Conservation (phyloP, 2,329 filamentous ascomycete species). For the Alternaria alternata region DNA sequence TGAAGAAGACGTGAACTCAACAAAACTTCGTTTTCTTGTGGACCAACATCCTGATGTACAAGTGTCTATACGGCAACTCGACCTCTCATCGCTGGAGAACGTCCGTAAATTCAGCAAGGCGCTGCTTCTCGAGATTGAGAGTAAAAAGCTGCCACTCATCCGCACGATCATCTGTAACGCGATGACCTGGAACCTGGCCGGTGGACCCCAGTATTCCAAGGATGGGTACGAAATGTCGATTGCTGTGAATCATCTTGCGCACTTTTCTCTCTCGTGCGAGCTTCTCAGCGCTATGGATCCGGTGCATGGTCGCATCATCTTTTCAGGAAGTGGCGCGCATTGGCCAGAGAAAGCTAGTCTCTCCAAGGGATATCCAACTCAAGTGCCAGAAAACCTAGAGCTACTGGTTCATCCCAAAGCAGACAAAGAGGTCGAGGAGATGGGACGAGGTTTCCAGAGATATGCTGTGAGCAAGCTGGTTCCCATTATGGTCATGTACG, state of each 20-base stretch:
- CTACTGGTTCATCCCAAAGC: slow-evolving; percentile 46
- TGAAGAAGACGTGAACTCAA: slow-evolving; percentile 27
- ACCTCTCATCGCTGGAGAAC: slow-evolving; percentile 22
- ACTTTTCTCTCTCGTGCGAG: slow-evolving; percentile 25
- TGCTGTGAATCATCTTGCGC: slow-evolving; percentile 29
- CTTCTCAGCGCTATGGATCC: slow-evolving; percentile 23
- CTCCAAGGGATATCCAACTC: slow-evolving; percentile 46
- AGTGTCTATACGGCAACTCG: slow-evolving; percentile 23
- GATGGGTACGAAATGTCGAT: slow-evolving; percentile 32
- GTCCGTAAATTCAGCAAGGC: slow-evolving; percentile 22
- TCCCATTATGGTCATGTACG: slow-evolving; percentile 53
- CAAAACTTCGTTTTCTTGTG: slow-evolving; percentile 18
- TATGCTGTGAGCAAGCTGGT: slow-evolving; percentile 57
- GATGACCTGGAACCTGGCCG: slow-evolving; percentile 27
- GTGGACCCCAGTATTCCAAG: slow-evolving; percentile 14
- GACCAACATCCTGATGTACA: slow-evolving; percentile 16
- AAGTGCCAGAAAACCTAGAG: slow-evolving; percentile 47
- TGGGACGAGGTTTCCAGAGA: slow-evolving; percentile 54
- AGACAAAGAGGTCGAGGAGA: slow-evolving; percentile 42
- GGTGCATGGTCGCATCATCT: slow-evolving; percentile 27
- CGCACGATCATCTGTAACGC: slow-evolving; percentile 36
- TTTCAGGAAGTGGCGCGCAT: slow-evolving; percentile 46
- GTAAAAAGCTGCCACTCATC: slow-evolving; percentile 17
- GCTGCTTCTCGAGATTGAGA: slow-evolving; percentile 16
- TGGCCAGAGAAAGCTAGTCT: slow-evolving; percentile 49